Percentiles rank a stretch among this genome's conserved stretches.
These are phyloP conservation scores for Athelia psychrophila DNA, from an alignment of 1,284 basidiomycete species.

Conservation along the genomic window DNA sequence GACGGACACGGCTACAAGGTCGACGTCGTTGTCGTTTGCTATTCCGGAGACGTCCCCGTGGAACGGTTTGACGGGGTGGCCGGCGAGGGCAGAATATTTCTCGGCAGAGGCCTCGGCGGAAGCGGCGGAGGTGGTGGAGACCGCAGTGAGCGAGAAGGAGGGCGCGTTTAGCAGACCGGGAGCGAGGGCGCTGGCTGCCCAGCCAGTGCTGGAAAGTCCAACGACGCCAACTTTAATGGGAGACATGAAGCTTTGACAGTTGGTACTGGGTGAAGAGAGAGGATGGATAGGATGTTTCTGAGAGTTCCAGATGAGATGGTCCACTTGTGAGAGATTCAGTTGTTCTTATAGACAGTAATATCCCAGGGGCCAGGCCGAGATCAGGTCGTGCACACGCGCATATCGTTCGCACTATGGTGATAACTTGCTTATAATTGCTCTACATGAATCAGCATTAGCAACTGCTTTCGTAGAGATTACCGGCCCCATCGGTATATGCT, in stretches of 20 bases:
- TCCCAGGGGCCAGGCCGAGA: no score
- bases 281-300: no score
- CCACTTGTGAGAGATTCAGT: no score
- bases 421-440: no score
- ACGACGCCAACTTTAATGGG: conserved; percentile 20
- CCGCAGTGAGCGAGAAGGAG: conserved; percentile 12
- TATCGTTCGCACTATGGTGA: no score
- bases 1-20: conserved; percentile 21
- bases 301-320: no score
- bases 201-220: conserved; percentile 20
- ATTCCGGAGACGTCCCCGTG: conserved; percentile 14
- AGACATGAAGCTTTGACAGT: conserved; percentile 9
- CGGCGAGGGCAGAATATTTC: conserved; percentile 13
- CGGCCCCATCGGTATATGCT: no score
- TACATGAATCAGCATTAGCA: no score
- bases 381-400: no score
- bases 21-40: conserved; percentile 19
- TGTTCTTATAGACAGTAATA: no score
- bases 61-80: conserved; percentile 14
- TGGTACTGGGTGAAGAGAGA: background rate
- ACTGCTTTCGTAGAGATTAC: no score
- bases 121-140: conserved; percentile 11
- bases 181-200: conserved; percentile 14
- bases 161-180: conserved; percentile 9
- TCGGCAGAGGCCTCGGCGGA: conserved; percentile 13